Conservation (phyloP, 441 rosid species). For the Erysimum pusillum region DNA sequence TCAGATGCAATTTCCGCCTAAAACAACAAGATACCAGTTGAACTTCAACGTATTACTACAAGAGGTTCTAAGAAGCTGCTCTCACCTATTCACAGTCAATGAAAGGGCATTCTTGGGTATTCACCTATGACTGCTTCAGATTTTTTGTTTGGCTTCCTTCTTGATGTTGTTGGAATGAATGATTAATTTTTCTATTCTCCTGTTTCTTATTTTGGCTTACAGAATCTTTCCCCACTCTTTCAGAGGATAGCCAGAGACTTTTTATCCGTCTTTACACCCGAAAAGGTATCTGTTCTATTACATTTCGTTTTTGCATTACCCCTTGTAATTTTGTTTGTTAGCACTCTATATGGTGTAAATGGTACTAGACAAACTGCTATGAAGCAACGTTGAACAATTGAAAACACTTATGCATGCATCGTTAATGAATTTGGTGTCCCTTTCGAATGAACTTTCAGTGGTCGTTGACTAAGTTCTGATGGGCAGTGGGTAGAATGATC, state of each 20-base stretch:
- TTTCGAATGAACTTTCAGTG: neutral
- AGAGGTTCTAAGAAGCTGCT: constrained; percentile 69
- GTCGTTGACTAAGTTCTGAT: neutral
- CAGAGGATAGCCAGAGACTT: constrained; percentile 84
- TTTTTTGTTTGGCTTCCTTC: neutral
- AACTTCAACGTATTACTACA: constrained; percentile 72
- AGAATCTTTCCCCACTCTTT: constrained; percentile 75
- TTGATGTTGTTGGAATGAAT: constrained; percentile 23
- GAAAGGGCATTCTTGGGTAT: constrained; percentile 77
- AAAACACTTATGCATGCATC: neutral
- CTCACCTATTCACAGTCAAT: constrained; percentile 67
- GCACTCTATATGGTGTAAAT: neutral
- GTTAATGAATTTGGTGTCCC: neutral
- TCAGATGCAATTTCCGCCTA: constrained; percentile 56
- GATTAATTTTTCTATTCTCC: constrained; percentile 1
- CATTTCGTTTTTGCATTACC: neutral
- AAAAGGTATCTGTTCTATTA: constrained; percentile 65
- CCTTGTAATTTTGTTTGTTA: constrained; percentile 28
- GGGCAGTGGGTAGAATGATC: constrained; percentile 13
- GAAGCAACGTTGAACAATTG: neutral
- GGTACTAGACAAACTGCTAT: constrained; percentile 12
- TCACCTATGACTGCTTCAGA: constrained; percentile 26
- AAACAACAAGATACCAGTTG: constrained; percentile 64
- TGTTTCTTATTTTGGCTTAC: constrained; percentile 47
- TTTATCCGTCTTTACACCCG: constrained; percentile 86